Percentiles rank a stretch among this genome's conserved stretches.
These are phyloP conservation scores for Brassica balearica DNA, from an alignment of 441 rosid species.

Conservation along the genomic window DNA sequence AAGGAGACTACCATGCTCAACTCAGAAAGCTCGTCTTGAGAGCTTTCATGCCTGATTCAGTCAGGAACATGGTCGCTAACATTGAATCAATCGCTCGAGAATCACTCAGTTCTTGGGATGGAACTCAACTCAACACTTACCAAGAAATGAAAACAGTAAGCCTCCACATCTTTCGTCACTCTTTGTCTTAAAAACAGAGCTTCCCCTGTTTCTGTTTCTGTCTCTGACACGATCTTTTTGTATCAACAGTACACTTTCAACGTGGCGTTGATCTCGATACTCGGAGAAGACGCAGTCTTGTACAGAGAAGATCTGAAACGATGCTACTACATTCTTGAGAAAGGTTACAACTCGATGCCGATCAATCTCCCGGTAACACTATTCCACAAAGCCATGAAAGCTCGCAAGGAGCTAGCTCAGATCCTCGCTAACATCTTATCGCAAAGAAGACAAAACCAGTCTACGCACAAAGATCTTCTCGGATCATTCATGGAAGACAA, in stretches of 20 bases:
- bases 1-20: constrained; percentile 76
- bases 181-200: constrained; percentile 15
- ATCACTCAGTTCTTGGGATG: constrained; percentile 53
- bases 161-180: background rate
- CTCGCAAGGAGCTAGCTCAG: constrained; percentile 47
- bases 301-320: constrained; percentile 49
- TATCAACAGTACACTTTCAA: constrained; percentile 48
- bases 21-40: constrained; percentile 68
- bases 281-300: constrained; percentile 42
- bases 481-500: constrained; percentile 45
- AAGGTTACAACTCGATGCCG: constrained; percentile 58
- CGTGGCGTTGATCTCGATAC: constrained; percentile 48
- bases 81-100: constrained; percentile 62
- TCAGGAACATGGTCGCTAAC: constrained; percentile 62
- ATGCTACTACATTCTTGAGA: constrained; percentile 49
- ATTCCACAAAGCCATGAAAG: constrained; percentile 50
- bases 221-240: background rate
- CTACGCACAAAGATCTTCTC: constrained; percentile 42
- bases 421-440: constrained; percentile 45
- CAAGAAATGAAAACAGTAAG: constrained; percentile 58
- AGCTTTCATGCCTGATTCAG: constrained; percentile 60
- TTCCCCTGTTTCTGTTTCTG: constrained; percentile 33
- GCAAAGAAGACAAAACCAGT: constrained; percentile 42
- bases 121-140: constrained; percentile 46
- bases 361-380: constrained; percentile 46